Conservation (phyloP, 139 green algal genomes). For the Choricystis sp. region DNA sequence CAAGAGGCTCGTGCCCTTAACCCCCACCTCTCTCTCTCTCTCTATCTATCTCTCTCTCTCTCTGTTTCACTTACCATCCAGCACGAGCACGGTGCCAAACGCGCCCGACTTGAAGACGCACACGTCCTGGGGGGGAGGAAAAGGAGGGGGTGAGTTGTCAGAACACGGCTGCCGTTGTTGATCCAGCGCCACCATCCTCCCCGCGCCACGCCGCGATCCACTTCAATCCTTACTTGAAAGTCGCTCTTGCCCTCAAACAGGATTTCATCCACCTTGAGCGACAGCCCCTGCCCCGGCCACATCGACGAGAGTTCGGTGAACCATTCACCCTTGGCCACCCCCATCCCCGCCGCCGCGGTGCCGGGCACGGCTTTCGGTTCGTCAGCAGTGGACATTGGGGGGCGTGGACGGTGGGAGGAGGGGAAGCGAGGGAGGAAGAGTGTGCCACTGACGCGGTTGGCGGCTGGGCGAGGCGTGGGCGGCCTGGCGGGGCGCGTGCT, state of each 20-base stretch:
- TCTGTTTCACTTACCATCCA: too few relatives aligned
- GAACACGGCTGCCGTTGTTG: not conserved
- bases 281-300: conserved; percentile 87
- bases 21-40: not conserved
- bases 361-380: conserved; percentile 9
- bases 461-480: too few relatives aligned
- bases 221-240: conserved; percentile 62
- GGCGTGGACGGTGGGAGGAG: not conserved
- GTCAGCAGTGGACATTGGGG: not conserved
- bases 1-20: too few relatives aligned
- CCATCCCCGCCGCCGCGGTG: conserved; percentile 15
- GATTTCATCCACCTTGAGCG: conserved; percentile 74
- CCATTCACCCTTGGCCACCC: conserved; percentile 55
- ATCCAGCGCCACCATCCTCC: too few relatives aligned
- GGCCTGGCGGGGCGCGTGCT: too few relatives aligned
- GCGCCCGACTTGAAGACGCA: conserved; percentile 59
- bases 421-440: too few relatives aligned
- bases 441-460: too few relatives aligned
- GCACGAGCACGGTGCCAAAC: conserved; percentile 82
- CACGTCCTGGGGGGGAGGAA: conserved; percentile 43
- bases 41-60: too few relatives aligned
- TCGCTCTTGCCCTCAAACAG: conserved; percentile 68
- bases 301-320: conserved; percentile 74
- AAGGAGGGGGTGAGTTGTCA: not conserved
- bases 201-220: too few relatives aligned